These are phyloP conservation scores for Lactuca sativa DNA, from an alignment of 129 eudicot species.

Conservation along the genomic window DNA sequence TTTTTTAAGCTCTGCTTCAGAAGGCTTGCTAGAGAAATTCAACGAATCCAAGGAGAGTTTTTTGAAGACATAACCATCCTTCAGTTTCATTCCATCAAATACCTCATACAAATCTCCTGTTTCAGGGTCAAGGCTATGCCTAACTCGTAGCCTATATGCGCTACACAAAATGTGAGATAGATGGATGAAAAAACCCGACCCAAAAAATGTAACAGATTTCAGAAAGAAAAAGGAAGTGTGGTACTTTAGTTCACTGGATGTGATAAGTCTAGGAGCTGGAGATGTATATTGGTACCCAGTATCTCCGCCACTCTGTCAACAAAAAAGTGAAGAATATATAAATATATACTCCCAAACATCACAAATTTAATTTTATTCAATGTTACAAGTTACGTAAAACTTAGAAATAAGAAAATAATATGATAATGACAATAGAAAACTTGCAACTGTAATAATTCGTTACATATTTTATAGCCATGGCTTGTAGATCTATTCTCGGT, in stretches of 20 bases:
- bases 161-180: constrained; percentile 32
- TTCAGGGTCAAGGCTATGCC: constrained; percentile 70
- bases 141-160: constrained; percentile 80
- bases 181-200: constrained; percentile 8
- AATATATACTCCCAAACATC: too few species aligned
- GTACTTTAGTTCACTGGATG: constrained; percentile 87
- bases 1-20: constrained; percentile 79
- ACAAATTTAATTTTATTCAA: too few species aligned
- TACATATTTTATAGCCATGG: constrained; percentile 76
- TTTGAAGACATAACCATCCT: constrained; percentile 87
- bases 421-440: constrained; percentile 3
- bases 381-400: too few species aligned
- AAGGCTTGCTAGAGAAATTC: constrained; percentile 59
- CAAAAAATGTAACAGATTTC: neutral
- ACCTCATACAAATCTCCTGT: constrained; percentile 63
- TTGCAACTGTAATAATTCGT: neutral
- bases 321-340: neutral
- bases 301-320: constrained; percentile 76
- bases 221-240: constrained; percentile 19
- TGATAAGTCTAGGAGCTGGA: constrained; percentile 78
- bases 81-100: constrained; percentile 80
- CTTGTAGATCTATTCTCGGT: constrained; percentile 80
- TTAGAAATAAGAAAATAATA: too few species aligned
- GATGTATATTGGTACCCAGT: constrained; percentile 41
- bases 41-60: constrained; percentile 66